A percentile compares a stretch with the other conserved stretches of the same genome.
These are phyloP conservation scores for Phytophthora fragariae DNA, from an alignment of 352 stramenopile species.

Conservation along the genomic window DNA sequence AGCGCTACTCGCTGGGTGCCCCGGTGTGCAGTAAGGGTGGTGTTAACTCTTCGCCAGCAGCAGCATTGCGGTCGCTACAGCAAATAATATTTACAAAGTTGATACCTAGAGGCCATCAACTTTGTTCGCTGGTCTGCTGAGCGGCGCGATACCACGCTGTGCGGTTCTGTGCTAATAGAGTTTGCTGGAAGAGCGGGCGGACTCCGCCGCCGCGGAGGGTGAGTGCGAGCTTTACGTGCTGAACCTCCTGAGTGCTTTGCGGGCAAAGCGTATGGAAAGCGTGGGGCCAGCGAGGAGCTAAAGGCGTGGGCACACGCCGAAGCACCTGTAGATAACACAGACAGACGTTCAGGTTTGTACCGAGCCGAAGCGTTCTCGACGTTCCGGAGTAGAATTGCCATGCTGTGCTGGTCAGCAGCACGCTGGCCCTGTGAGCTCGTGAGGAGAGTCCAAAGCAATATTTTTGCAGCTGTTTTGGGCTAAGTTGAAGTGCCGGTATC, in stretches of 20 bases:
- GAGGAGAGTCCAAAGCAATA: slow-evolving; percentile 4
- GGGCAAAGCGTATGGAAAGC: neutral
- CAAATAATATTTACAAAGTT: neutral
- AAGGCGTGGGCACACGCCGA: neutral
- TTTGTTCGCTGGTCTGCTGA: neutral
- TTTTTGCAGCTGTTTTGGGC: too few relatives aligned
- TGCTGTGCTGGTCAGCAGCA: neutral
- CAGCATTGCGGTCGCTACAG: neutral
- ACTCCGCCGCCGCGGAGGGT: too few relatives aligned
- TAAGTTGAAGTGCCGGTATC: too few relatives aligned
- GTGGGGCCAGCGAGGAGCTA: neutral
- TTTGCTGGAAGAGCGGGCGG: neutral
- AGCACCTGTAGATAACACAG: neutral
- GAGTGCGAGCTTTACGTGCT: neutral
- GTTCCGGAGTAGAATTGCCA: neutral
- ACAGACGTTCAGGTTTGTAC: neutral
- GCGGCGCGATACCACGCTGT: neutral
- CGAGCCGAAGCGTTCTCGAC: neutral
- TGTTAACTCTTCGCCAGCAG: neutral
- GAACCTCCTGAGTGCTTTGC: neutral
- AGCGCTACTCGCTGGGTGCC: neutral
- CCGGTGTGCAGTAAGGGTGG: neutral
- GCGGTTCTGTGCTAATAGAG: too few relatives aligned
- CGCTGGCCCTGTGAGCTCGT: too few relatives aligned
- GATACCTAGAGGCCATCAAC: neutral